Evolutionary conservation across 140 eudicot genomes (phyloP).

Genomic region (Ambrosia hybrid): DNA sequence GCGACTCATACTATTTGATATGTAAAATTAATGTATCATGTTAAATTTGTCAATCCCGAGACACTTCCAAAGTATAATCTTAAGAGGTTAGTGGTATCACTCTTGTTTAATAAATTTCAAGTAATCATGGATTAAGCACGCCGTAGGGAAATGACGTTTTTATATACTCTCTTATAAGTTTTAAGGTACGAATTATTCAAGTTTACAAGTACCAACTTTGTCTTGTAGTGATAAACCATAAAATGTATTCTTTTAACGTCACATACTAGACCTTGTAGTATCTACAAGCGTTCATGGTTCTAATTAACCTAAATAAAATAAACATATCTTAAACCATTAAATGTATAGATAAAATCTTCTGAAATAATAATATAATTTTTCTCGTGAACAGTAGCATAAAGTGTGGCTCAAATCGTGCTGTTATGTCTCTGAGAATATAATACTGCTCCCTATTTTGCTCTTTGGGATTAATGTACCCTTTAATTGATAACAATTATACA

Average conservation of each 20-base stretch:
- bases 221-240: slow-evolving; percentile 11
- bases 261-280: slow-evolving; percentile 10
- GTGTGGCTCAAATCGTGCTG: slow-evolving; percentile 54
- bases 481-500: background rate
- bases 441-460: slow-evolving; percentile 21
- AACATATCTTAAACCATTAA: background rate
- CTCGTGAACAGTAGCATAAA: slow-evolving; percentile 41
- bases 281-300: background rate
- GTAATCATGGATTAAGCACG: background rate
- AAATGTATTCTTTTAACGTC: background rate
- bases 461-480: slow-evolving; percentile 18
- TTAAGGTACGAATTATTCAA: background rate
- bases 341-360: background rate
- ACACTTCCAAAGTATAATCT: no score
- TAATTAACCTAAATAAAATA: slow-evolving; percentile 3
- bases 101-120: background rate
- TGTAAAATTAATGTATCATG: no score
- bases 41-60: no score
- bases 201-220: background rate
- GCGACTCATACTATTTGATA: no score
- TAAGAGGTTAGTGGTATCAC: no score
- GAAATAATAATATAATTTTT: background rate
- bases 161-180: background rate
- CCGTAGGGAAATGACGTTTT: background rate
- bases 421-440: slow-evolving; percentile 42